These are phyloP conservation scores for Aspergillus sp. DNA, from an alignment of 2,329 filamentous ascomycete species.

Conservation along the genomic window DNA sequence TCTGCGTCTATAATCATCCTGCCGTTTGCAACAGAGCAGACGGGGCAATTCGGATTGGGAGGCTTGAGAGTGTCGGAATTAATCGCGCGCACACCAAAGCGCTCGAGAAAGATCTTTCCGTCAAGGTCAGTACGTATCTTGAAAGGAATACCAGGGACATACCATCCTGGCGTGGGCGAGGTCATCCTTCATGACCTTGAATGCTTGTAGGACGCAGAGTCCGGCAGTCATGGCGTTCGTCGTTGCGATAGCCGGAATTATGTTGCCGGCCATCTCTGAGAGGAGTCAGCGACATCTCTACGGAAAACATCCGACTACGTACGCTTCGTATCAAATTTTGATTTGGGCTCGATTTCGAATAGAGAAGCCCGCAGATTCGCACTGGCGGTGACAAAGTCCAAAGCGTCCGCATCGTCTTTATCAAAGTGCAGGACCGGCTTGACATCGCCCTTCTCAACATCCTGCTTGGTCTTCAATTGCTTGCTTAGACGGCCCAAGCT, in stretches of 20 bases:
- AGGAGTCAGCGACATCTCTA: constrained; percentile 4
- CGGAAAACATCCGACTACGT: constrained; percentile 11
- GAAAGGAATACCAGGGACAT: constrained; percentile 9
- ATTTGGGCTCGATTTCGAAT: constrained; percentile 82
- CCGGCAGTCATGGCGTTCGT: constrained; percentile 95
- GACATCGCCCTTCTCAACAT: constrained; percentile 33
- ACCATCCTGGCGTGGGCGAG: constrained; percentile 67
- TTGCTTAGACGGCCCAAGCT: constrained; percentile 66
- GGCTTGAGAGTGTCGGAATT: constrained; percentile 46
- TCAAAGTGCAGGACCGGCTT: constrained; percentile 71
- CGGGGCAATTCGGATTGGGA: constrained; percentile 73
- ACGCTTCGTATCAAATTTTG: constrained; percentile 89
- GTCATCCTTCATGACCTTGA: constrained; percentile 74
- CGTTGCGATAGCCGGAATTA: constrained; percentile 95
- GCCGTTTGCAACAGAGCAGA: constrained; percentile 67
- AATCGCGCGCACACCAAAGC: constrained; percentile 50
- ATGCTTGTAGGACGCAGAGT: constrained; percentile 82
- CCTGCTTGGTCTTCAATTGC: constrained; percentile 58
- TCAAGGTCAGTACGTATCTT: background rate
- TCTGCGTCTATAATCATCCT: constrained; percentile 59
- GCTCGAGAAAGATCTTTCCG: constrained; percentile 64
- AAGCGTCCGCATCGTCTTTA: constrained; percentile 90
- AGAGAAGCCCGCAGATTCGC: constrained; percentile 80
- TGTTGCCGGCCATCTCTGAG: constrained; percentile 92
- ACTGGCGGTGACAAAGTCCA: constrained; percentile 86